Conservation (phyloP, 83 land plant genomes). For the Thuja plicata region DNA sequence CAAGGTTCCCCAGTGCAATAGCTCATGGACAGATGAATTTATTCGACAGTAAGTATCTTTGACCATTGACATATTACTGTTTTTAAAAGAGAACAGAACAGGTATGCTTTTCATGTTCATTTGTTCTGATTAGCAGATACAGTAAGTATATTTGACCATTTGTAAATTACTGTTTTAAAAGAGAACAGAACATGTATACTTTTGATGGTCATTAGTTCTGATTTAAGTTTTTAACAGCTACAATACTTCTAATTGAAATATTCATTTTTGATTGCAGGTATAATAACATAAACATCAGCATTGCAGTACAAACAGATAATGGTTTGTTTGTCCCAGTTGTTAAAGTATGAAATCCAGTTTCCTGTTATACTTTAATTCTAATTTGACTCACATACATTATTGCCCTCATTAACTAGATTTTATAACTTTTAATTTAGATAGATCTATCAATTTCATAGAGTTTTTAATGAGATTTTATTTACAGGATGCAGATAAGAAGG, state of each 20-base stretch:
- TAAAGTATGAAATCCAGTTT: conserved; percentile 39
- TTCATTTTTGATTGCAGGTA: conserved; percentile 49
- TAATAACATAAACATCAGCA: conserved; percentile 85
- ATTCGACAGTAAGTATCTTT: conserved; percentile 82
- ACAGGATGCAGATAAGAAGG: conserved; percentile 99
- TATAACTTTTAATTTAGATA: background rate
- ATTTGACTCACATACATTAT: background rate
- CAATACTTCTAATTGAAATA: background rate
- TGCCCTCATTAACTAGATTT: background rate
- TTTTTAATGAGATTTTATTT: conserved; percentile 4
- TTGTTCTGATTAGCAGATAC: background rate
- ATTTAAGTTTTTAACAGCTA: conserved; percentile 3
- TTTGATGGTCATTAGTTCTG: background rate
- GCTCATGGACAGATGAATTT: conserved; percentile 93
- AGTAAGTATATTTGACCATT: conserved; percentile 50
- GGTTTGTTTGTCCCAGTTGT: conserved; percentile 96
- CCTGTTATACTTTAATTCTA: background rate
- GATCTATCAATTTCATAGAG: background rate
- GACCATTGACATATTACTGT: background rate
- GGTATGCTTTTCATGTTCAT: background rate
- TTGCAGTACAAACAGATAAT: conserved; percentile 97
- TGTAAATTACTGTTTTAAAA: background rate
- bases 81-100: background rate
- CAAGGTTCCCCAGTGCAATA: conserved; percentile 95
- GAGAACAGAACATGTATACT: background rate